phyloP scores from a whole-genome alignment of 2,329 filamentous ascomycete species.

The Laburnicola sp. region DNA sequence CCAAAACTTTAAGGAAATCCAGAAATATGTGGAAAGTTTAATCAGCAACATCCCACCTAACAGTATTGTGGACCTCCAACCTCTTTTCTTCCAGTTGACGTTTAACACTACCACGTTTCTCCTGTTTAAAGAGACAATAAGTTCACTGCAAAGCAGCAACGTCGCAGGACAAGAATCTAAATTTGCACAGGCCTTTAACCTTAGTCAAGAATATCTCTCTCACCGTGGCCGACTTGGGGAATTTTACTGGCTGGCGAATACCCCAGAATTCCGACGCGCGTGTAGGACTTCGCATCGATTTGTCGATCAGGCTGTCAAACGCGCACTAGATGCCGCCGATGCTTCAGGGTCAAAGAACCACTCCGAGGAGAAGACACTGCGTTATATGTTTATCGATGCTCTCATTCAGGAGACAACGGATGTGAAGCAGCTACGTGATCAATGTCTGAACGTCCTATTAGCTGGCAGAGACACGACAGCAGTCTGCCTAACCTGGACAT shows the following conservation, averaged over 20 bases:
- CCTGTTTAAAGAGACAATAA: conserved; percentile 29
- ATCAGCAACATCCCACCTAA: conserved; percentile 13
- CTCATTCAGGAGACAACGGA: conserved; percentile 73
- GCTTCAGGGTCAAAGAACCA: not conserved
- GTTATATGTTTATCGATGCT: conserved; percentile 81
- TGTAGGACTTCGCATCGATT: conserved; percentile 19
- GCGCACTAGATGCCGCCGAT: conserved; percentile 2
- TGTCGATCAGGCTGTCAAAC: conserved; percentile 7
- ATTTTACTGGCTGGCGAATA: conserved; percentile 26
- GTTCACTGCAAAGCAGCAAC: not conserved
- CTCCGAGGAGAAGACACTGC: not conserved
- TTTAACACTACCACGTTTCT: conserved; percentile 30
- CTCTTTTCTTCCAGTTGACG: conserved; percentile 38
- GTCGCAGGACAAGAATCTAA: conserved; percentile 1
- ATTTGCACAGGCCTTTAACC: conserved; percentile 11
- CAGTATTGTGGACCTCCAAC: conserved; percentile 31
- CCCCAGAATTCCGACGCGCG: conserved; percentile 11
- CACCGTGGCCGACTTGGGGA: conserved; percentile 22
- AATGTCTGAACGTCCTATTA: conserved; percentile 76
- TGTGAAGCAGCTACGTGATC: conserved; percentile 70
- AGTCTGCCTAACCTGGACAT: conserved; percentile 71
- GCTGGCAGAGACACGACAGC: conserved; percentile 85
- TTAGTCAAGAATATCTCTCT: conserved; percentile 1
- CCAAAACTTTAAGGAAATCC: conserved; percentile 25
- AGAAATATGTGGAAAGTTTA: conserved; percentile 26